These are phyloP conservation scores for Arctostaphylos glauca DNA, from an alignment of 148 eudicot genomes.

Conservation along the genomic window DNA sequence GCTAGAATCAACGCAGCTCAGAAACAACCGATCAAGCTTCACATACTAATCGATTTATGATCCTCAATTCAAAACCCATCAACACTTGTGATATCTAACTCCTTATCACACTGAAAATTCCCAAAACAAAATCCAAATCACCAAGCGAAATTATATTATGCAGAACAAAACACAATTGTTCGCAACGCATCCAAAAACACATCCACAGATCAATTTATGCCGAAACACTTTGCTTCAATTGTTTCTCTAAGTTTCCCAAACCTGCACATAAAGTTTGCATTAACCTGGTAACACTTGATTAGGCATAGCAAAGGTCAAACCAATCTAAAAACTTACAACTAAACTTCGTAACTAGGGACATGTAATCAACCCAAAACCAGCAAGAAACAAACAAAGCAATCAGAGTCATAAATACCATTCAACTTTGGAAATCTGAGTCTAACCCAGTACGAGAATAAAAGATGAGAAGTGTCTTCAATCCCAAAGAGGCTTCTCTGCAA, in stretches of 20 bases:
- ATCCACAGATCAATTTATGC: neutral
- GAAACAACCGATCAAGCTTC: constrained; percentile 20
- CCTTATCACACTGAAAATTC: neutral
- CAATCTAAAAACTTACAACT: neutral
- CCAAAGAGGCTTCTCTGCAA: constrained; percentile 13
- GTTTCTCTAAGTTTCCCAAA: neutral
- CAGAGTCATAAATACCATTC: neutral
- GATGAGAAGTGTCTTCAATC: neutral
- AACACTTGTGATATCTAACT: neutral
- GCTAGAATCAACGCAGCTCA: constrained; percentile 6
- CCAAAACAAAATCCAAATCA: neutral
- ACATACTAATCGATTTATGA: neutral
- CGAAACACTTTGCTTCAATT: neutral
- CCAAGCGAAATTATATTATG: neutral
- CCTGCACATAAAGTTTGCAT: neutral
- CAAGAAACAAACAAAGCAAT: neutral
- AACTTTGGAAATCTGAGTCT: constrained; percentile 2
- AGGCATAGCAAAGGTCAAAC: neutral
- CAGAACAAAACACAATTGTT: neutral
- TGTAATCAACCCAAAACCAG: neutral
- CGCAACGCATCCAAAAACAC: neutral
- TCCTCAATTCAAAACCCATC: constrained; percentile 6
- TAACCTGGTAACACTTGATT: neutral
- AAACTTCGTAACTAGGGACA: neutral
- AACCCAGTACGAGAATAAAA: neutral